Conservation (phyloP, 495 filamentous ascomycete genomes). For the Neurospora terricola region DNA sequence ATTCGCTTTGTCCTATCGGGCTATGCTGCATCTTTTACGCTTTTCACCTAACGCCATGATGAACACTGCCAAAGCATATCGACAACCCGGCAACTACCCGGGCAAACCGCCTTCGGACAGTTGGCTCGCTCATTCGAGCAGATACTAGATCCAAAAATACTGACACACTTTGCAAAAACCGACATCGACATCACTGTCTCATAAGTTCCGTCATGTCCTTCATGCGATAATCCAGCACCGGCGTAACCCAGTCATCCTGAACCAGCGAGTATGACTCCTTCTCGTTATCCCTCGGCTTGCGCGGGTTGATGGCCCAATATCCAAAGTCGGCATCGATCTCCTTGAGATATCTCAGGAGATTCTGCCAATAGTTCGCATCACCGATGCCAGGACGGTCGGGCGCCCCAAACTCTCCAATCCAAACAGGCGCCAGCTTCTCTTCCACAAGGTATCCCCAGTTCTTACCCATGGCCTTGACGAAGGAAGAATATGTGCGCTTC, state of each 20-base stretch:
- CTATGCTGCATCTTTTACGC: background rate
- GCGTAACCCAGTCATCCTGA: slow-evolving; percentile 47
- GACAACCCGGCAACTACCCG: background rate
- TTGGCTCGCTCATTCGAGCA: background rate
- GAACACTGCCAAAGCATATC: background rate
- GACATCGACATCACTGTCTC: background rate
- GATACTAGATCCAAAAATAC: background rate
- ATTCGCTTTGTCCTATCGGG: background rate
- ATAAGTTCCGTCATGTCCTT: slow-evolving; percentile 45
- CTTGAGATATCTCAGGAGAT: slow-evolving; percentile 44
- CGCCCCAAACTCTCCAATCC: slow-evolving; percentile 52
- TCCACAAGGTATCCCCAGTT: slow-evolving; percentile 55
- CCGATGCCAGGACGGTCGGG: slow-evolving; percentile 36
- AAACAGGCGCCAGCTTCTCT: slow-evolving; percentile 47
- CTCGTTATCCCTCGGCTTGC: slow-evolving; percentile 42
- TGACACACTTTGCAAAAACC: background rate
- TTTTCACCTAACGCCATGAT: background rate
- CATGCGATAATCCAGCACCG: slow-evolving; percentile 46
- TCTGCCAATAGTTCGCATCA: slow-evolving; percentile 49
- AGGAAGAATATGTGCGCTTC: slow-evolving; percentile 43
- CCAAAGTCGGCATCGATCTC: slow-evolving; percentile 48
- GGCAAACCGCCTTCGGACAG: background rate
- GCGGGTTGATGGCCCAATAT: slow-evolving; percentile 56
- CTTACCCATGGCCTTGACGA: slow-evolving; percentile 44
- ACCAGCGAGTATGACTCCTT: slow-evolving; percentile 46